Base-by-base conservation (phyloP, 2,329 filamentous ascomycete genomes). In the Tolypocladium tundrense region DNA sequence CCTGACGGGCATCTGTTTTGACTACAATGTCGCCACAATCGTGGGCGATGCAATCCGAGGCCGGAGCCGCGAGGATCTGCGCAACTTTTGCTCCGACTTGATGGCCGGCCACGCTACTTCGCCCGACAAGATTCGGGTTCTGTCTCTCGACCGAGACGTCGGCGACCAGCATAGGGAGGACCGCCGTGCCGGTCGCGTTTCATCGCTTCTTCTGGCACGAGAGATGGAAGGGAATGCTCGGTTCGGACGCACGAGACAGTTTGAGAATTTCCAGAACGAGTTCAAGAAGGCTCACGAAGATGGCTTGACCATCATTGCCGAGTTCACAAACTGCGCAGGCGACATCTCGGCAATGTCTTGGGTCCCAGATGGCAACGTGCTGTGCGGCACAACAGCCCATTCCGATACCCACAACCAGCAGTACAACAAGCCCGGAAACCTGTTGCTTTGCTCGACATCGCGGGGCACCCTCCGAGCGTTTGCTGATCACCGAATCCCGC, bases 371-470 rank as follows among this genome's bases (percentile, higher is more conserved):
- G 66, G 74, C n/a, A 72, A 72, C 19, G 82, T 86, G 55, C 65
- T 87, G n/a, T 85, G 82, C 61, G 84, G 84, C 40, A 83, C 84
- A 0, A 84, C 82, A 0, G 79, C 80, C 0, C 84, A 87, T 68
- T 86, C 82, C 0, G 84, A 87, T 62, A 70, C 74, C 0, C 80
- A 84, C 48, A 87, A 86, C 58, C 83, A 86, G 64, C 83, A 86
- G 60, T 87, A 87, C 65, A 87, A 87, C 63, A 85, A 82, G 62
- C 78, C 81, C 0, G 84, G 84, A 1, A 87, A 87, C 63, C 68
- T 87, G 11, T 70, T 83, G 1, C 68, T 87, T 1, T 84, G 81
- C 8, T 84, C 81, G 0, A 71, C 75, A 1, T 63, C 59, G 0
- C 63, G 66, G 1, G 75, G 77, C 0, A 76, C 72, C 0, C 66